Conservation (phyloP, 306 rosid species). For the Rosa persica region DNA sequence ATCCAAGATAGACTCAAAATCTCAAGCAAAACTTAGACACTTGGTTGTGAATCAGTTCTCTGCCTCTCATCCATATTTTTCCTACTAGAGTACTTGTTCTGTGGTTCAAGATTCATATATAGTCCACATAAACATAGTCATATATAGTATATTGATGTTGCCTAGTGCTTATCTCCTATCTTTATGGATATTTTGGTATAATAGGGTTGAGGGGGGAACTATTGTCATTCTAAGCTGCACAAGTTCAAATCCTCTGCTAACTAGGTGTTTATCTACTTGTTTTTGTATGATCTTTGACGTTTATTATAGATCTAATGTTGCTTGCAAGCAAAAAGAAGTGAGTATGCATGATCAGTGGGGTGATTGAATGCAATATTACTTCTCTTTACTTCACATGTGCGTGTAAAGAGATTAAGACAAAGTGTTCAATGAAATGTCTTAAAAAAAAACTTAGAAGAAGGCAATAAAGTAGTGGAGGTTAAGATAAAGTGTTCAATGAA, state of each 20-base stretch:
- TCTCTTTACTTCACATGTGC: not conserved
- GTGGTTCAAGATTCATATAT: constrained; percentile 24
- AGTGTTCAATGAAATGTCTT: too few species aligned
- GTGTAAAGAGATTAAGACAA: not conserved
- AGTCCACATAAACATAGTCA: constrained; percentile 19
- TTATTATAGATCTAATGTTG: not conserved
- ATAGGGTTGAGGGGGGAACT: not conserved
- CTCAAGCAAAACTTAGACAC: not conserved
- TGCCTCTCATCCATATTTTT: constrained; percentile 28
- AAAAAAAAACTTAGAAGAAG: not conserved
- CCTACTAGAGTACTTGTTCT: not conserved
- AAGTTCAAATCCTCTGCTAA: not conserved
- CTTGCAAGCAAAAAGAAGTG: not conserved
- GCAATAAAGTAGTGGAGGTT: not conserved
- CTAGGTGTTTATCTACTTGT: not conserved
- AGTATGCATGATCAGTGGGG: not conserved
- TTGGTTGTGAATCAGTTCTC: constrained; percentile 35
- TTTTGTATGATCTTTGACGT: not conserved
- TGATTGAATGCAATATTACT: not conserved
- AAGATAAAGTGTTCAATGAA: not conserved
- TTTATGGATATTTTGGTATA: not conserved
- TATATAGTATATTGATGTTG: not conserved
- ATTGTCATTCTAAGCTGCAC: not conserved
- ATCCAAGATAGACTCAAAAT: constrained; percentile 47
- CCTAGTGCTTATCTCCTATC: not conserved